Evolutionary conservation across 2,329 filamentous ascomycete genomes (phyloP).

Genomic region (Cladosporium sphaerospermum): DNA sequence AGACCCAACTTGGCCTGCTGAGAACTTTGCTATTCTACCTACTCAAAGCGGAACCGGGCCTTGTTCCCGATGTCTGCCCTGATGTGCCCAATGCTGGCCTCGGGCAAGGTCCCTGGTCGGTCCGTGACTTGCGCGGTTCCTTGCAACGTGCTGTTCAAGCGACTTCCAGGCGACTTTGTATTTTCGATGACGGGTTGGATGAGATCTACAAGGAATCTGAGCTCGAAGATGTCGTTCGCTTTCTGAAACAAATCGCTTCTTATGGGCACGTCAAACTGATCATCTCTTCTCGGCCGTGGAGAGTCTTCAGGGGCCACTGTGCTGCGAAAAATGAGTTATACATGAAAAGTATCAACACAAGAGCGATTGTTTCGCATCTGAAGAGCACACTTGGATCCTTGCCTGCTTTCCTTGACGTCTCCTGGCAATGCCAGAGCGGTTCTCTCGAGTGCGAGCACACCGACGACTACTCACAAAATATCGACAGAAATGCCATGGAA

Average conservation of each 20-base stretch:
- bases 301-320: not conserved
- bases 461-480: too few relatives aligned
- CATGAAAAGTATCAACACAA: not conserved
- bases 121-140: not conserved
- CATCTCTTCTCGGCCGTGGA: not conserved
- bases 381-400: not conserved
- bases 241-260: not conserved
- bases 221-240: not conserved
- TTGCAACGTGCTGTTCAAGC: not conserved
- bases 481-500: not conserved
- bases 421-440: not conserved
- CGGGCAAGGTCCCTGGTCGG: not conserved
- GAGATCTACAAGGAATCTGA: not conserved
- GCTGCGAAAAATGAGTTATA: not conserved
- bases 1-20: not conserved
- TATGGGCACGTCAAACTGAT: not conserved
- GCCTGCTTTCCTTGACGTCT: not conserved
- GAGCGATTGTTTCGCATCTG: not conserved
- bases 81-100: not conserved
- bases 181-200: not conserved
- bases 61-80: not conserved
- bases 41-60: not conserved
- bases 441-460: not conserved
- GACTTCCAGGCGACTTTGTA: not conserved
- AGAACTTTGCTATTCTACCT: not conserved